Base-by-base conservation (phyloP, 2,329 filamentous ascomycete genomes). In the Xylaria sp. region DNA sequence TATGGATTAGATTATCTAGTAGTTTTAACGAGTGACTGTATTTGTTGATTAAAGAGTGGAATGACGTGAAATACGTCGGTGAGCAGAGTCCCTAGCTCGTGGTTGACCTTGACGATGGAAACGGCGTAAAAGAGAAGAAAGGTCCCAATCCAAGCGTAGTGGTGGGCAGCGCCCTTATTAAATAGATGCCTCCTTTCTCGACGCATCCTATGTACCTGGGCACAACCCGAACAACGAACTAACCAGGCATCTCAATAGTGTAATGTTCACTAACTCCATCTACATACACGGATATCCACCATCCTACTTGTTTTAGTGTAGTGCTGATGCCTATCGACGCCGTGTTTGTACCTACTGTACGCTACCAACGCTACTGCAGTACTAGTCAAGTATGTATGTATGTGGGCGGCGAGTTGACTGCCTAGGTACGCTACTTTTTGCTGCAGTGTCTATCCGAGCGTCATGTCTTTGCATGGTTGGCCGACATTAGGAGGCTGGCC, bases 31-130 rank as follows among this genome's bases (percentile, higher is more conserved):
- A 78, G 76, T 65, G 76, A 76, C 65, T 64, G 21, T 48, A 27
- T 65, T 72, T 70, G 69, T 66, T 48, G 66, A 62, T 70, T 14
- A 81, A 80, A 69, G 81, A 83, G 68, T 79, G 81, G 75, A 81
- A 81, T 76, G 82, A 83, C 82, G 82, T 80, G 68, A 76, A 75
- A 78, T 79, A 83, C 82, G 82, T 82, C 82, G 78, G 75, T 42
- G 78, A 82, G 79, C 65, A 60, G 69, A 75, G 73, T 76, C 75
- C 79, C 76, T 75, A 60, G 69, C 72, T 72, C 65, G 74, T 74
- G 72, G 72, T 72, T 75, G 71, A 72, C 63, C 72, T 75, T 70
- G 72, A 73, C 68, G 70, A 69, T 62, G 50, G 65, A 55, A 74
- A 69, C 70, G 58, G 69, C 68, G 69, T 72, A 70, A 59, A 67